Evolutionary conservation across 139 green algal species (phyloP), one percentile per base, ranked within the genome.

Genomic region (Asterochloris sp.): DNA sequence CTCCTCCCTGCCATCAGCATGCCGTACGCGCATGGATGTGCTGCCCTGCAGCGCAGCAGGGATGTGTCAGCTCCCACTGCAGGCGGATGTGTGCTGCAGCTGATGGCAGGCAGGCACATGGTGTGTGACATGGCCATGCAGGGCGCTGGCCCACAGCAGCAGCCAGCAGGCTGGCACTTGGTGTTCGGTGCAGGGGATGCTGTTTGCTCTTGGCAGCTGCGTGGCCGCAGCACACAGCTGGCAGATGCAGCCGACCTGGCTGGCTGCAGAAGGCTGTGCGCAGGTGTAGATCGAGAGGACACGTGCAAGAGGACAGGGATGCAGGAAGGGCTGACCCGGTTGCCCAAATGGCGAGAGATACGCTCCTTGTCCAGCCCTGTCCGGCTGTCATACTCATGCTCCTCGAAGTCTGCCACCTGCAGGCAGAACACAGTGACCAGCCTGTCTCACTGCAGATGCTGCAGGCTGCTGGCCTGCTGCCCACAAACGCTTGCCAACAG

Each of bases 371-470:
- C 76, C 17, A 28, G 47, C 14, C 76, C 76, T 38, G 76, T 80
- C 10, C 60, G 76, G 9, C 76, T 62, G 47, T 80, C 76, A n/a
- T 69, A 69, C 24, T 54, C 26, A 23, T 26, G 76, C 76, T 27
- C 68, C 23, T 80, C 60, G 12, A 69, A 62, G 24, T 80, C 76
- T 27, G 76, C 60, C 23, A 80, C 76, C 76, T 80, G 61, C 60
- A 80, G 19, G 23, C 54, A 71, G 38, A 6, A 54, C 4, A 54
- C 38, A 6, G 38, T 54, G 38, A 54, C 38, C 38, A 54, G 38
- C 38, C 38, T 54, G 38, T 54, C 38, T 6, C 38, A 54, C 38
- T 54, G 38, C 38, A 6, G 38, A 6, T n/a, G n/a, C n/a, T n/a
- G 38, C 38, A 54, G 38, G 38, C 38, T 54, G 38, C 38, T 54